Evolutionary conservation across 2,329 filamentous ascomycete genomes (phyloP), one percentile per base, ranked within the genome.

Genomic region (Claviceps arundinis): DNA sequence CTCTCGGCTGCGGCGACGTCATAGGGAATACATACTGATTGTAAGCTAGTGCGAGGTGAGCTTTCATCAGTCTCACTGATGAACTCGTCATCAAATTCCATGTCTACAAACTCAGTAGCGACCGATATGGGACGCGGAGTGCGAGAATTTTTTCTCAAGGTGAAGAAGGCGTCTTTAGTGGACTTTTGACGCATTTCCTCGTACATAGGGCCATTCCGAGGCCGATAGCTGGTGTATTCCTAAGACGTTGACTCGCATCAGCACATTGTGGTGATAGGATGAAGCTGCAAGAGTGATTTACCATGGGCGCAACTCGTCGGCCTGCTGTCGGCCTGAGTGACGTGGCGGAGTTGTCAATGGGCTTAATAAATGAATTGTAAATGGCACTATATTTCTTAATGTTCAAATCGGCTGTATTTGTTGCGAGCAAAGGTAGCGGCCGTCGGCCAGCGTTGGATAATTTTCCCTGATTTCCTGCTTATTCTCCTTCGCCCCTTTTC

Each of bases 101-200:
- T 88, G 61, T 89, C 87, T 63, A 84, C 82, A 57, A 89, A 85
- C 61, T 89, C 84, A 22, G 86, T 91, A 44, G 84, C 79, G 54
- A 86, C 76, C 40, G 87, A 90, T 40, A 78, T 66, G 41, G 85
- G 85, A 54, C 84, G 75, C 51, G 72, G 70, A 13, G 59, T 53
- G 50, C 73, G 68, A 22, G 68, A 73, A 55, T 76, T 73, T 52
- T 65, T 65, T 60, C 76, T 78, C 56, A 77, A 66, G 58, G 74
- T 74, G 67, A 86, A 85, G 64, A 86, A 81, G 17, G 80, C 68
- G 66, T 81, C 77, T 58, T 75, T 73, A 26, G 68, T 64, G 51
- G 68, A 61, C 62, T 74, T 78, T 58, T 79, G 71, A 56, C 68
- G 68, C 76, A 79, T 78, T 63, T 78, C 74, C 54, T 66, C 68